Conservation (phyloP, 2,329 filamentous ascomycete genomes). For the Didymellaceae sp. region DNA sequence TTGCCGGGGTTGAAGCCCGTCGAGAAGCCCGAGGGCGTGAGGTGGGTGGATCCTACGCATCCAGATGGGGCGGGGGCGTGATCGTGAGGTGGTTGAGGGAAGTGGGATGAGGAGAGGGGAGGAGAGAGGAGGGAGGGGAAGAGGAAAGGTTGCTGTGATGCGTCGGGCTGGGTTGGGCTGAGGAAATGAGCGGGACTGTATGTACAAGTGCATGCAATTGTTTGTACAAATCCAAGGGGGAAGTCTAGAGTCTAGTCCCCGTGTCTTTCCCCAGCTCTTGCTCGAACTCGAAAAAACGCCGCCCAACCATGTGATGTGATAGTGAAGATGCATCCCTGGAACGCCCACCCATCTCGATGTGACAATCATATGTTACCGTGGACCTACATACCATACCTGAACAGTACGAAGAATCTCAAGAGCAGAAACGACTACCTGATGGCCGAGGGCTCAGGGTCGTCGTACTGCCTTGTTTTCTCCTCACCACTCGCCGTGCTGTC, state of each 20-base stretch:
- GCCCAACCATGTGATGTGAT: too few relatives aligned
- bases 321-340: conserved; percentile 6
- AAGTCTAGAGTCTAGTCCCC: conserved; percentile 10
- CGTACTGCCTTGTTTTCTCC: conserved; percentile 34
- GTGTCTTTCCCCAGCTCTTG: too few relatives aligned
- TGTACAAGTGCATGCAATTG: neutral
- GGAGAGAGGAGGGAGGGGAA: too few relatives aligned
- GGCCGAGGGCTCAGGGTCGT: conserved; percentile 28
- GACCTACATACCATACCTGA: too few relatives aligned
- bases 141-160: too few relatives aligned
- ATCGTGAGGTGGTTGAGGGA: too few relatives aligned
- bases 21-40: conserved; percentile 7
- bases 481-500: conserved; percentile 28
- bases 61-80: conserved; percentile 14
- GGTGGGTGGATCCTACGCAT: conserved; percentile 20
- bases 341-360: neutral
- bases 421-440: conserved; percentile 11
- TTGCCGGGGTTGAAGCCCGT: conserved; percentile 5
- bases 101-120: neutral
- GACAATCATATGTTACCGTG: too few relatives aligned
- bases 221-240: conserved; percentile 15
- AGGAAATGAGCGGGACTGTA: too few relatives aligned
- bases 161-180: too few relatives aligned
- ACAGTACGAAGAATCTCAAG: too few relatives aligned
- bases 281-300: conserved; percentile 12